These are phyloP conservation scores for Vaccinium vitisidaea DNA, from an alignment of 148 eudicot species.

Conservation along the genomic window DNA sequence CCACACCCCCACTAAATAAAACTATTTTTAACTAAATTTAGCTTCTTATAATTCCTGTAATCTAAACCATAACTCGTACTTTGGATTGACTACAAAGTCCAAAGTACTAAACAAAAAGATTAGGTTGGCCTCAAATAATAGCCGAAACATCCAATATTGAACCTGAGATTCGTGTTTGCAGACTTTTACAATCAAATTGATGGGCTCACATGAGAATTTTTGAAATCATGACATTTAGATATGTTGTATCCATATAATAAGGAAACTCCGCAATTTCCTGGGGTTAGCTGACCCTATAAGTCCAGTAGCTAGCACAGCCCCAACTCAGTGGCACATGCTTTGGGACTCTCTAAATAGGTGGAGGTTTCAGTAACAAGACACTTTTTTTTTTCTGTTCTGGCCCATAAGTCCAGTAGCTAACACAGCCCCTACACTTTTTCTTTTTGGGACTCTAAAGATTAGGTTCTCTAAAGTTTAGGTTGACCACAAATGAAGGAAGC, in stretches of 20 bases:
- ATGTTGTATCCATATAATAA: background rate
- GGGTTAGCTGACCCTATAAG: background rate
- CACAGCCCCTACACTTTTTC: too few species aligned
- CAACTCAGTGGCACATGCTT: background rate
- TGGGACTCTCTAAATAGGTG: background rate
- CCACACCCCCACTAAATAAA: background rate
- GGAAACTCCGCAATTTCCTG: background rate
- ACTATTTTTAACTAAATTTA: background rate
- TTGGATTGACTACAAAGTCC: background rate
- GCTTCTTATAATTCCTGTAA: background rate
- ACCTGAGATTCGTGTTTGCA: background rate
- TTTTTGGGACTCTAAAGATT: too few species aligned
- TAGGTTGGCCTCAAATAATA: background rate
- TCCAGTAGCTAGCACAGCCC: background rate
- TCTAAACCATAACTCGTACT: background rate
- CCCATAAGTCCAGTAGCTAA: background rate
- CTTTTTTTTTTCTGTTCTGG: background rate
- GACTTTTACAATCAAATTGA: background rate
- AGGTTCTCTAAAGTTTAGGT: too few species aligned
- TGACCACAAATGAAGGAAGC: too few species aligned
- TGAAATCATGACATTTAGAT: background rate
- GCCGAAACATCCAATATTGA: background rate
- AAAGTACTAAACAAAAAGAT: background rate
- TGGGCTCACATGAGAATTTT: background rate
- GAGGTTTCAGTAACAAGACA: background rate